Conservation (phyloP, 768 basidiomycete genomes). For the Tylopilus rubrobrunneus region DNA sequence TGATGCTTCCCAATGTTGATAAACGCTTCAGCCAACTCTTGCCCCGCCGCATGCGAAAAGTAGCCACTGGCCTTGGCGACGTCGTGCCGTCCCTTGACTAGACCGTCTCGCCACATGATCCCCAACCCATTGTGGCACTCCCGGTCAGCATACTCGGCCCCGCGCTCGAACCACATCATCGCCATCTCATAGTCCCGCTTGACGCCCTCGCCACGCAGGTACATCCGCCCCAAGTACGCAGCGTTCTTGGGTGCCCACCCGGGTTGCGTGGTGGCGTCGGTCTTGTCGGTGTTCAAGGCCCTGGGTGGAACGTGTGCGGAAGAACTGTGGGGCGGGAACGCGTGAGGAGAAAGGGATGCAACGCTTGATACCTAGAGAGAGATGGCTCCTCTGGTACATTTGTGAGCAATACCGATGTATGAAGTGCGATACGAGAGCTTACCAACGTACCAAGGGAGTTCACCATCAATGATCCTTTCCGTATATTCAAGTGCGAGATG, state of each 20-base stretch:
- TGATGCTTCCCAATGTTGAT: slow-evolving; percentile 85
- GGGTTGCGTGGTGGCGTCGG: slow-evolving; percentile 47
- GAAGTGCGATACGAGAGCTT: too few relatives aligned
- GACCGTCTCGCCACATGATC: slow-evolving; percentile 87
- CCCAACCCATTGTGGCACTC: slow-evolving; percentile 90
- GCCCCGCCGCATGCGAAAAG: slow-evolving; percentile 77
- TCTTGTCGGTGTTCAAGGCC: slow-evolving; percentile 38
- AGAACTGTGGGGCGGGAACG: too few relatives aligned
- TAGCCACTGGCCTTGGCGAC: slow-evolving; percentile 55
- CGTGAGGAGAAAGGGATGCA: too few relatives aligned
- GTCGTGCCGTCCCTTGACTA: slow-evolving; percentile 71
- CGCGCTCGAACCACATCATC: slow-evolving; percentile 94
- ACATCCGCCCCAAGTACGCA: slow-evolving; percentile 91
- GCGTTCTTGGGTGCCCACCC: slow-evolving; percentile 76
- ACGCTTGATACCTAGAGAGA: too few relatives aligned
- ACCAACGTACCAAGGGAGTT: too few relatives aligned
- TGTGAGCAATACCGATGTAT: too few relatives aligned
- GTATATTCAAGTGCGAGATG: too few relatives aligned
- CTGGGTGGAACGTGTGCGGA: too few relatives aligned
- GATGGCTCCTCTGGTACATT: too few relatives aligned
- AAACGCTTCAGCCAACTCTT: slow-evolving; percentile 89
- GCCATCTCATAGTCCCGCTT: slow-evolving; percentile 70
- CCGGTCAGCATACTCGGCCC: slow-evolving; percentile 72
- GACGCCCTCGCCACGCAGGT: slow-evolving; percentile 88
- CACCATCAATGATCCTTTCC: too few relatives aligned